A percentile compares a stretch with the other conserved stretches of the same genome.
Conservation (phyloP, 2,329 filamentous ascomycete species). For the Hypoxylon sp. region DNA sequence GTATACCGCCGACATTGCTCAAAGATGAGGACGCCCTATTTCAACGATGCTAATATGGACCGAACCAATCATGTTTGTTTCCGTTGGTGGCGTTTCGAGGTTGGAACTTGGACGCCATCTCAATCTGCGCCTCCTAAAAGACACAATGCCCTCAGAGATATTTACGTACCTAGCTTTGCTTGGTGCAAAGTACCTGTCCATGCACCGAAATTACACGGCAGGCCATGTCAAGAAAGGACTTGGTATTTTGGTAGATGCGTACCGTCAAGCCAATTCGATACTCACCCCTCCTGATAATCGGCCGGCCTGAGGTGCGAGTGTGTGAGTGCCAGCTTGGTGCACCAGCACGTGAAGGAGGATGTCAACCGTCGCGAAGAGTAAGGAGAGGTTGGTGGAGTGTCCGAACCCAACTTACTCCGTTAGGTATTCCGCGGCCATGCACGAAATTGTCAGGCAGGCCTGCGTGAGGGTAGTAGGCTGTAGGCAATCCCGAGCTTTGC, state of each 20-base stretch:
- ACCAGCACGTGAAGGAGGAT: slow-evolving; percentile 30
- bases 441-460: slow-evolving; percentile 26
- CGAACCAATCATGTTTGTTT: slow-evolving; percentile 1
- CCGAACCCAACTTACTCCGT: slow-evolving; percentile 30
- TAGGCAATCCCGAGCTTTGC: slow-evolving; percentile 14
- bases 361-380: background rate
- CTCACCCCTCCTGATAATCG: slow-evolving; percentile 6
- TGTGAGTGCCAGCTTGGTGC: slow-evolving; percentile 16
- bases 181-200: background rate
- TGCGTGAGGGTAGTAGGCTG: slow-evolving; percentile 16
- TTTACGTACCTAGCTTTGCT: no score
- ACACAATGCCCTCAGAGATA: slow-evolving; percentile 10
- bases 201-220: no score
- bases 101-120: slow-evolving; percentile 10
- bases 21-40: background rate
- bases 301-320: no score
- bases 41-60: slow-evolving; percentile 4
- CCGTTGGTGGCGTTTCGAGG: slow-evolving; percentile 12
- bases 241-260: background rate
- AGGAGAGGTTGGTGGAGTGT: slow-evolving; percentile 25
- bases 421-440: slow-evolving; percentile 25
- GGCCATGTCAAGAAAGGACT: no score
- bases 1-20: background rate
- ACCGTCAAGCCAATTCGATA: slow-evolving; percentile 14
- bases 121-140: slow-evolving; percentile 3